phyloP scores from a whole-genome alignment of 192 early-diverging fungal species.

The Obelidium mucronatum region DNA sequence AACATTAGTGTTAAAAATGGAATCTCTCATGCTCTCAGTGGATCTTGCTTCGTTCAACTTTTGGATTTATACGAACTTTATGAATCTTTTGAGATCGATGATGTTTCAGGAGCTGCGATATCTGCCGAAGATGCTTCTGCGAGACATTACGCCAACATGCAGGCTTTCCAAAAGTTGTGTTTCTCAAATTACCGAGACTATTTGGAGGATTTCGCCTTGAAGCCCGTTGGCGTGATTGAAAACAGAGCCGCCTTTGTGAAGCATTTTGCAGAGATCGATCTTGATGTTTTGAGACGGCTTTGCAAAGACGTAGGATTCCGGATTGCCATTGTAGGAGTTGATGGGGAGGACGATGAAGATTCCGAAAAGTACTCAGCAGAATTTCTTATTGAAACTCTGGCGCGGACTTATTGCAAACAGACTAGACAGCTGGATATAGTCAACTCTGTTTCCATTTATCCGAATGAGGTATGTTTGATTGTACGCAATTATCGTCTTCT shows the following conservation, averaged over 20 bases:
- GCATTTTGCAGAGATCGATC: slow-evolving; percentile 61
- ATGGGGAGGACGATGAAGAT: slow-evolving; percentile 10
- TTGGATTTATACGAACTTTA: slow-evolving; percentile 75
- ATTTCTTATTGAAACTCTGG: slow-evolving; percentile 67
- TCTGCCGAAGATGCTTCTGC: slow-evolving; percentile 69
- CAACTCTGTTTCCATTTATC: slow-evolving; percentile 76
- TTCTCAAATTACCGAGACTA: slow-evolving; percentile 72
- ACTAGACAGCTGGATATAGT: slow-evolving; percentile 75
- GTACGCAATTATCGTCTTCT: neutral
- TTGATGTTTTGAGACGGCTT: slow-evolving; percentile 59
- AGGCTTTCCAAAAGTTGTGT: slow-evolving; percentile 76
- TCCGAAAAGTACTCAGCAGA: slow-evolving; percentile 27
- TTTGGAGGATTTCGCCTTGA: slow-evolving; percentile 77
- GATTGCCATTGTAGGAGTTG: slow-evolving; percentile 49
- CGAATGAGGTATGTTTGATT: slow-evolving; percentile 63
- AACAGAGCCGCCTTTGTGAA: slow-evolving; percentile 48
- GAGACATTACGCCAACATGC: slow-evolving; percentile 66
- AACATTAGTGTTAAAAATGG: slow-evolving; percentile 1
- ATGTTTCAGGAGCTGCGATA: slow-evolving; percentile 79
- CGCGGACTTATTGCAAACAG: slow-evolving; percentile 64
- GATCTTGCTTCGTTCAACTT: slow-evolving; percentile 68
- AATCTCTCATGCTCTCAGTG: slow-evolving; percentile 19
- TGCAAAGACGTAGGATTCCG: slow-evolving; percentile 72
- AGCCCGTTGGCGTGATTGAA: slow-evolving; percentile 75
- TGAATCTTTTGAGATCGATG: slow-evolving; percentile 80